Base-by-base conservation (phyloP, 805 yeast genomes). In the Saccharomycopsis microspora region DNA sequence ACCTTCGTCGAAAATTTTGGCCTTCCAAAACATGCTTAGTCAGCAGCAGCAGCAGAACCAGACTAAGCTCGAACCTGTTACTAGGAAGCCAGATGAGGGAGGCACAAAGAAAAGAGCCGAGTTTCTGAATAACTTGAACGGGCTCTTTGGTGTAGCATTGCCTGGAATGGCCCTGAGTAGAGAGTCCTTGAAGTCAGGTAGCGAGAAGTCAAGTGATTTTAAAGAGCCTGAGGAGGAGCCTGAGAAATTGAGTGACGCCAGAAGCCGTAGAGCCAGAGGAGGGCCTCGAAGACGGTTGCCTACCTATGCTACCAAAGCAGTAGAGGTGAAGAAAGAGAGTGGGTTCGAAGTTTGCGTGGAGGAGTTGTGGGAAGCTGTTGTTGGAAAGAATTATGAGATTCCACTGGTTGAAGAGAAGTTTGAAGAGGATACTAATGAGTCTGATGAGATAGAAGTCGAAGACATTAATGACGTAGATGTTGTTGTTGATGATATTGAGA, bases 1-100 rank as follows among this genome's bases (percentile, higher is more conserved):
- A 56, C 78, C 86, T 11, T 82, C 90, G 0, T 79, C 87, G 1
- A 82, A 72, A 53, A 84, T 84, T 51, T 88, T 89, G 1, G 88
- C 88, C 0, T 84, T 84, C 60, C 94, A 84, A 58, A 83, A 82
- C 57, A 77, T 82, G 82, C 67, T 84, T 47, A 75, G 74, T 44
- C 68, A 70, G 51, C 72, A 70, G 52, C 80, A 75, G 57, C 59
- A 62, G 35, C 63, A 67, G 48, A 68, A 69, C 40, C 57, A 8
- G 43, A 46, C 33, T 45, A 49, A 11, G 34, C 47, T 28, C 43
- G 29, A 32, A 5, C 48, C 44, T 6, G 33, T 34, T 3, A 19
- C 32, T 19, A 5, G 34, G 28, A 43, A 34, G 41, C 39, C 30
- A 34, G 11, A 39, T 54, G 32, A 42, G 40, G 8, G 19, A 11